Evolutionary conservation across 176 grass and related monocot species (phyloP).

Genomic region (Hyparrhenia diplandra): DNA sequence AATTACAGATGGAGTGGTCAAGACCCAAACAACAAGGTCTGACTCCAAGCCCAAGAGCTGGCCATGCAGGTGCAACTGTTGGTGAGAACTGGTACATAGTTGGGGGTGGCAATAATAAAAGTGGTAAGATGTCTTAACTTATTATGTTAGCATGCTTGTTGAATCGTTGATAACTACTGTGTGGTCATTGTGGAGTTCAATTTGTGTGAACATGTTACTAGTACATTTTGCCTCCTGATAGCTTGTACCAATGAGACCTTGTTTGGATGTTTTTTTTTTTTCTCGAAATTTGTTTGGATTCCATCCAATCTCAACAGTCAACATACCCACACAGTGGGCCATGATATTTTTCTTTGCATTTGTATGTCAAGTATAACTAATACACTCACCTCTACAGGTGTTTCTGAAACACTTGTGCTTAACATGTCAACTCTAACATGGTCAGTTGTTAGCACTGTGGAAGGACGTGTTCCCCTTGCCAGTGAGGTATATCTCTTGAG

Average conservation of each 20-base stretch:
- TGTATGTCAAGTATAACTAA: slow-evolving; percentile 1
- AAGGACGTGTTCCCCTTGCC: slow-evolving; percentile 90
- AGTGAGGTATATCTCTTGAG: slow-evolving; percentile 76
- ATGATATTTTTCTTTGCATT: background rate
- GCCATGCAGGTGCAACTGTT: slow-evolving; percentile 75
- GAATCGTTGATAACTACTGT: background rate
- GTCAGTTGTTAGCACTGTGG: slow-evolving; percentile 84
- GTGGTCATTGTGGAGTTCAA: background rate
- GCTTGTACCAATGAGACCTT: no score
- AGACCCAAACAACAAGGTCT: slow-evolving; percentile 76
- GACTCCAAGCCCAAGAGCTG: slow-evolving; percentile 77
- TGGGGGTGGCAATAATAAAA: slow-evolving; percentile 95
- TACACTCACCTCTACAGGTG: slow-evolving; percentile 52
- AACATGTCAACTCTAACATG: slow-evolving; percentile 93
- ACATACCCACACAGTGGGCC: background rate
- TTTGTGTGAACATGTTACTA: slow-evolving; percentile 8
- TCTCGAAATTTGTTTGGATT: no score
- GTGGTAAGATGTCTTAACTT: slow-evolving; percentile 41
- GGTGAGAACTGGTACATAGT: slow-evolving; percentile 96
- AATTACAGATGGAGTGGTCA: slow-evolving; percentile 83
- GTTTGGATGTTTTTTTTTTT: no score
- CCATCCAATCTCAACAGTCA: background rate
- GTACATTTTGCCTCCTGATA: no score
- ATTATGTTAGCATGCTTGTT: slow-evolving; percentile 11
- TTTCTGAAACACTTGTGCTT: slow-evolving; percentile 89